A percentile compares a stretch with the other conserved stretches of the same genome.
Evolutionary conservation across 2,329 filamentous ascomycete genomes (phyloP).

Genomic region (Xylariaceae sp.): DNA sequence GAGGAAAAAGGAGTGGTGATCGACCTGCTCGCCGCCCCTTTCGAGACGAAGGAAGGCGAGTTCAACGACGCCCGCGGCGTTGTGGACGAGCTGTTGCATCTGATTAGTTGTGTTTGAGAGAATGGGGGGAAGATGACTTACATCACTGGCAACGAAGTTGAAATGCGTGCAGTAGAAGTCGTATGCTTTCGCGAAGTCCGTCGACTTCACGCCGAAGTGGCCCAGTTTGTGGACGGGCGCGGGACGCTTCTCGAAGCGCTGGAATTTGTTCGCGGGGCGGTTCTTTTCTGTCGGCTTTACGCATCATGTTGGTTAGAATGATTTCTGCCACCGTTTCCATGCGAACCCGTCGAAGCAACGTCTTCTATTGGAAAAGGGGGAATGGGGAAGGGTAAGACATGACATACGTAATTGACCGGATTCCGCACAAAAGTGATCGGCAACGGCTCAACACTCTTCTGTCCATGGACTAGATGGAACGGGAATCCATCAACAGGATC

Average conservation of each 20-base stretch:
- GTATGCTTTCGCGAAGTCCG: slow-evolving; percentile 43
- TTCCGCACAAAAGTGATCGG: slow-evolving; percentile 38
- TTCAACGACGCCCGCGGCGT: slow-evolving; percentile 35
- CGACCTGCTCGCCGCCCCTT: slow-evolving; percentile 41
- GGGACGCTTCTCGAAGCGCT: slow-evolving; percentile 47
- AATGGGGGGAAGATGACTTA: slow-evolving; percentile 18
- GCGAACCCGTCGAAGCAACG: not conserved
- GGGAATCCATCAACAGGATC: slow-evolving; percentile 52
- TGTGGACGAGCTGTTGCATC: slow-evolving; percentile 34
- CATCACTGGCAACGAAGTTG: slow-evolving; percentile 48
- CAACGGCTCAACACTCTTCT: slow-evolving; percentile 37
- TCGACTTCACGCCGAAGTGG: slow-evolving; percentile 51
- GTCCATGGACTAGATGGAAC: slow-evolving; percentile 53
- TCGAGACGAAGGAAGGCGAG: slow-evolving; percentile 44
- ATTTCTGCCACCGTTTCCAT: too few relatives aligned
- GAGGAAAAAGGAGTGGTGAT: slow-evolving; percentile 50
- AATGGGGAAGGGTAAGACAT: not conserved
- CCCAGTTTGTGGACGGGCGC: slow-evolving; percentile 49
- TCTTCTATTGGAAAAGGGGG: not conserved
- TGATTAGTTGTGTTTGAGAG: not conserved
- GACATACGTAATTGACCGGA: slow-evolving; percentile 42
- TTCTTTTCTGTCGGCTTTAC: slow-evolving; percentile 43
- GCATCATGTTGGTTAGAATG: not conserved
- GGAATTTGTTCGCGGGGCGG: slow-evolving; percentile 43
- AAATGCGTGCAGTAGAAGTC: slow-evolving; percentile 48